These are phyloP conservation scores for Canna indica DNA, from an alignment of 176 grass and related monocot genomes.

Conservation along the genomic window DNA sequence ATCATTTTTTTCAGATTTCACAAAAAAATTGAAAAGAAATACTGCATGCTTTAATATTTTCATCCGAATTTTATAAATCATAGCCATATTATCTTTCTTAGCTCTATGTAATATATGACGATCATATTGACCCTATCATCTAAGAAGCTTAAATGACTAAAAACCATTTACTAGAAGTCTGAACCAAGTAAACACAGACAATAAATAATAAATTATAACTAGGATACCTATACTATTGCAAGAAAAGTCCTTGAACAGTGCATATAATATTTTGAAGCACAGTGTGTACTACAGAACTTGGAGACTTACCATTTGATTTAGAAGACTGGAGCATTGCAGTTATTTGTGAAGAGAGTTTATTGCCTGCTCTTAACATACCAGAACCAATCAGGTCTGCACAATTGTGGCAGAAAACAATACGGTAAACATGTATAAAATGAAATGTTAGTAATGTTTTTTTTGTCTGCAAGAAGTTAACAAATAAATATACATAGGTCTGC, in stretches of 20 bases:
- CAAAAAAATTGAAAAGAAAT: no score
- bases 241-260: background rate
- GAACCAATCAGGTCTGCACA: slow-evolving; percentile 11
- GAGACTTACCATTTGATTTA: slow-evolving; percentile 16
- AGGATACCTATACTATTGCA: background rate
- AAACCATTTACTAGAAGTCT: no score
- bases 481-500: background rate
- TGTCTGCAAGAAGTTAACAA: background rate
- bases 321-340: slow-evolving; percentile 19
- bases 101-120: no score
- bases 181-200: no score
- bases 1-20: no score
- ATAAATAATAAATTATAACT: no score
- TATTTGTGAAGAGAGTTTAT: slow-evolving; percentile 34
- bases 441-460: background rate
- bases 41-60: no score
- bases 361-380: slow-evolving; percentile 24
- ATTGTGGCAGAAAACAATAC: background rate
- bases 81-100: no score
- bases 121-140: no score
- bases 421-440: background rate
- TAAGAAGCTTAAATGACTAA: no score
- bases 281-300: background rate
- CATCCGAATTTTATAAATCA: no score
- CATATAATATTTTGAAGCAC: background rate